Evolutionary conservation across 1,139 yeast genomes (phyloP).

Genomic region (Pichia sp.): DNA sequence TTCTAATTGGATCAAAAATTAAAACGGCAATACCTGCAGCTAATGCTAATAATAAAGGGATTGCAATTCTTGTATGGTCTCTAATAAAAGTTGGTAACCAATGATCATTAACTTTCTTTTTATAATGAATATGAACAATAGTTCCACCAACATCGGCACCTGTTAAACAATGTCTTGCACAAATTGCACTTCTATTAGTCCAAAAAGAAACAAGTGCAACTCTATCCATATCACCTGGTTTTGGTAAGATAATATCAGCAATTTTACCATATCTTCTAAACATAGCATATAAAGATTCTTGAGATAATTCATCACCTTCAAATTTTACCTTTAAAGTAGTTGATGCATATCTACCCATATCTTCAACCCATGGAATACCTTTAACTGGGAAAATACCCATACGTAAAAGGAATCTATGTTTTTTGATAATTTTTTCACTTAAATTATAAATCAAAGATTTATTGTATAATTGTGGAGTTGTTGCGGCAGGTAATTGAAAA

Average conservation of each 20-base stretch:
- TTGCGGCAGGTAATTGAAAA: conserved; percentile 51
- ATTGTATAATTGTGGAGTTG: conserved; percentile 46
- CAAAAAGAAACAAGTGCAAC: conserved; percentile 53
- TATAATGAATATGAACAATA: conserved; percentile 66
- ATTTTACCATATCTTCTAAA: conserved; percentile 86
- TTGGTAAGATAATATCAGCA: conserved; percentile 59
- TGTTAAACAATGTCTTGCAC: conserved; percentile 88
- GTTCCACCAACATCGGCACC: conserved; percentile 62
- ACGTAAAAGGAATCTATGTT: conserved; percentile 31
- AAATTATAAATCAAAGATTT: conserved; percentile 47
- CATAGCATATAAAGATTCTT: conserved; percentile 76
- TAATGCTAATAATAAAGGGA: conserved; percentile 58
- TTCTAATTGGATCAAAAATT: conserved; percentile 88
- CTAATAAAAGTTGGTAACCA: conserved; percentile 49
- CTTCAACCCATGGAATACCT: conserved; percentile 97
- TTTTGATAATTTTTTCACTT: conserved; percentile 26
- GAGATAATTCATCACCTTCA: conserved; percentile 70
- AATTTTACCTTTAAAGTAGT: conserved; percentile 56
- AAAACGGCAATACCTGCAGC: conserved; percentile 76
- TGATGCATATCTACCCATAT: conserved; percentile 71
- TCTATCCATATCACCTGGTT: conserved; percentile 37
- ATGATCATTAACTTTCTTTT: conserved; percentile 48
- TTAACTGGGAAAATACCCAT: conserved; percentile 64
- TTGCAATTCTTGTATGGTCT: conserved; percentile 77
- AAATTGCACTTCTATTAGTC: conserved; percentile 60